Percentiles rank a stretch among this genome's conserved stretches.
Evolutionary conservation across 768 basidiomycete genomes (phyloP).

Genomic region (Boletus edulis): DNA sequence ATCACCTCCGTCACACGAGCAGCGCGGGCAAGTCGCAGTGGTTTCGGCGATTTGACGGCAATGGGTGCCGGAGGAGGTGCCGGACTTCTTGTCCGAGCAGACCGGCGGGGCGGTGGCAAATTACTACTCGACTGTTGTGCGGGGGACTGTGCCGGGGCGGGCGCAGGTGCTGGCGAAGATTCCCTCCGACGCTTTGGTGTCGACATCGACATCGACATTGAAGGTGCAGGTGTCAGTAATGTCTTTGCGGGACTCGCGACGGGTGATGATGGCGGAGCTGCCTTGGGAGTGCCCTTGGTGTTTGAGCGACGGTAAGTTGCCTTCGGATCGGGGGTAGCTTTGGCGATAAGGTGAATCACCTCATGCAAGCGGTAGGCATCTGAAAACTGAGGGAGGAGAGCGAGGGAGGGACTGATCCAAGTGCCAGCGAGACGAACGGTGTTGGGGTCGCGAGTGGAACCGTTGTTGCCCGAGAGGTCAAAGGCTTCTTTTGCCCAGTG

Average conservation of each 20-base stretch:
- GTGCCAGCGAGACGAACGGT: constrained; percentile 83
- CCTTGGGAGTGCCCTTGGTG: constrained; percentile 30
- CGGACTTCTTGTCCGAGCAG: constrained; percentile 43
- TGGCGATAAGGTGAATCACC: constrained; percentile 63
- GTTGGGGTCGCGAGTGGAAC: constrained; percentile 53
- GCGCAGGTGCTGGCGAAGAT: constrained; percentile 38
- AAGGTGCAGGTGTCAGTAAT: constrained; percentile 32
- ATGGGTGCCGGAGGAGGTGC: constrained; percentile 21
- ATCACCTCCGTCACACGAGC: constrained; percentile 33
- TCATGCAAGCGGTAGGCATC: constrained; percentile 59
- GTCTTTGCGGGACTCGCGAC: constrained; percentile 22
- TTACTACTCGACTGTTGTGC: constrained; percentile 19
- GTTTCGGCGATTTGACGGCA: constrained; percentile 38
- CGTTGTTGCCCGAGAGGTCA: constrained; percentile 77
- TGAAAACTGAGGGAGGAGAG: constrained; percentile 56
- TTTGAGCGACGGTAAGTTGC: constrained; percentile 75
- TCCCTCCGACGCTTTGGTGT: constrained; percentile 68
- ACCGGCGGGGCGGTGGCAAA: constrained; percentile 43
- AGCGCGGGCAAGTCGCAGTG: constrained; percentile 17
- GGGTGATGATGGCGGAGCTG: constrained; percentile 27
- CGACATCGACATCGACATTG: constrained; percentile 36
- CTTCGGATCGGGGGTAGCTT: constrained; percentile 74
- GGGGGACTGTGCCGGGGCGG: constrained; percentile 13
- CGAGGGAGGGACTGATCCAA: constrained; percentile 73
- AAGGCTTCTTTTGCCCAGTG: constrained; percentile 80